A percentile compares a stretch with the other conserved stretches of the same genome.
These are phyloP conservation scores for Imleria badia DNA, from an alignment of 768 basidiomycete genomes.

Conservation along the genomic window DNA sequence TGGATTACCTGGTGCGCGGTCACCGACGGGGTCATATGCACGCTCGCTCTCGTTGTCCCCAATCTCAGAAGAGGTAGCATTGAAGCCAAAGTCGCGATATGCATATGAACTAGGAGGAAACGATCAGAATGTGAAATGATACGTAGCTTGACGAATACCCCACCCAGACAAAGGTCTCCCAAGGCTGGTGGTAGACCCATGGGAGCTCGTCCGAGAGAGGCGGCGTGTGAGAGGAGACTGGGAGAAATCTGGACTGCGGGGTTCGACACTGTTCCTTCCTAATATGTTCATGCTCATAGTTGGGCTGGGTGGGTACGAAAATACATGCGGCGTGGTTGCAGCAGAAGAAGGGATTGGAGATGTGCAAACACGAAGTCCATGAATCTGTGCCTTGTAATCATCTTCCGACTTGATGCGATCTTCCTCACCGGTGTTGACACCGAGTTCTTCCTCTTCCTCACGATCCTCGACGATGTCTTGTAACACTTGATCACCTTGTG, in stretches of 20 bases:
- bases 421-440: slow-evolving; percentile 6
- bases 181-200: slow-evolving; percentile 27
- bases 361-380: slow-evolving; percentile 58
- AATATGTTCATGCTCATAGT: slow-evolving; percentile 12
- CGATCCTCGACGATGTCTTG: slow-evolving; percentile 51
- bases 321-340: slow-evolving; percentile 25
- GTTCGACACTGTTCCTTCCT: slow-evolving; percentile 25
- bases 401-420: slow-evolving; percentile 20
- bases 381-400: slow-evolving; percentile 40
- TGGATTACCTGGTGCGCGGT: slow-evolving; percentile 70
- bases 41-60: slow-evolving; percentile 31
- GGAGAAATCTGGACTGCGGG: slow-evolving; percentile 25
- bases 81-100: slow-evolving; percentile 15
- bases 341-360: slow-evolving; percentile 34
- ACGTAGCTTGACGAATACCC: background rate
- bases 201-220: slow-evolving; percentile 25
- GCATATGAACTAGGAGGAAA: slow-evolving; percentile 11
- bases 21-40: slow-evolving; percentile 52
- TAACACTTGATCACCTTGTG: slow-evolving; percentile 36
- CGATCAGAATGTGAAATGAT: background rate
- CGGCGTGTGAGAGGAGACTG: slow-evolving; percentile 20
- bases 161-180: slow-evolving; percentile 28
- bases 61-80: slow-evolving; percentile 16
- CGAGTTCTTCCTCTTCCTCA: slow-evolving; percentile 51
- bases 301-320: slow-evolving; percentile 25